A percentile compares a stretch with the other conserved stretches of the same genome.
phyloP scores from a whole-genome alignment of 2,329 filamentous ascomycete genomes.

The Tolypocladium sp. region DNA sequence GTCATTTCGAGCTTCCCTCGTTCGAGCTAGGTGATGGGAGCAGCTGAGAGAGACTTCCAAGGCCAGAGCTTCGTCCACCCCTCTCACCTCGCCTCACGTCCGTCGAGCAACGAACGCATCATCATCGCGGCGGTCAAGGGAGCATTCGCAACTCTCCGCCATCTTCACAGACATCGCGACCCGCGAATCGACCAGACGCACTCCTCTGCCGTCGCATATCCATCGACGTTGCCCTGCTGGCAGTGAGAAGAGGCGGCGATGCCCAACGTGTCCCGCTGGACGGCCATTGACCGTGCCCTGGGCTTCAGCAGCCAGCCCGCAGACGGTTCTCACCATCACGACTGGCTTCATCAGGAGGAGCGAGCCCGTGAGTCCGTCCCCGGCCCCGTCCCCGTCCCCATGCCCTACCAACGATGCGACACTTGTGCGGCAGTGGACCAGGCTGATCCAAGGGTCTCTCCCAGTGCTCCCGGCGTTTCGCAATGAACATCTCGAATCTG shows the following conservation, averaged over 20 bases:
- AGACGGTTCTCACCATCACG: slow-evolving; percentile 14
- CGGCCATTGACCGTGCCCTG: slow-evolving; percentile 20
- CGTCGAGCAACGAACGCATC: neutral
- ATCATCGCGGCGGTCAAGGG: neutral
- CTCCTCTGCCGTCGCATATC: neutral
- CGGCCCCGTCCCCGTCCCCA: slow-evolving; percentile 2
- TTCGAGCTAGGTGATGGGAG: neutral
- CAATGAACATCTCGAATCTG: slow-evolving; percentile 50
- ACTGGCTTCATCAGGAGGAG: slow-evolving; percentile 33
- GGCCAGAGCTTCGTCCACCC: neutral
- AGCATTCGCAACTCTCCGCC: neutral
- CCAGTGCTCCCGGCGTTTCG: slow-evolving; percentile 58
- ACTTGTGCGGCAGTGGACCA: neutral
- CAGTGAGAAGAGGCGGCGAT: neutral
- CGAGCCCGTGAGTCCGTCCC: slow-evolving; percentile 28
- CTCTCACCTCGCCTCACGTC: neutral
- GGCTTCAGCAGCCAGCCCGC: slow-evolving; percentile 10
- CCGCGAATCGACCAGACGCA: neutral
- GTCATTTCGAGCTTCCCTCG: neutral
- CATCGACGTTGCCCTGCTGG: neutral
- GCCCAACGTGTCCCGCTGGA: slow-evolving; percentile 16
- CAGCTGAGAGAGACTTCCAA: neutral
- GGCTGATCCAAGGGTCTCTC: neutral
- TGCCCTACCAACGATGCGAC: neutral
- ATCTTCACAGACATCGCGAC: neutral